Evolutionary conservation across 345 rosid genomes (phyloP).

Genomic region (Populus davidiana): DNA sequence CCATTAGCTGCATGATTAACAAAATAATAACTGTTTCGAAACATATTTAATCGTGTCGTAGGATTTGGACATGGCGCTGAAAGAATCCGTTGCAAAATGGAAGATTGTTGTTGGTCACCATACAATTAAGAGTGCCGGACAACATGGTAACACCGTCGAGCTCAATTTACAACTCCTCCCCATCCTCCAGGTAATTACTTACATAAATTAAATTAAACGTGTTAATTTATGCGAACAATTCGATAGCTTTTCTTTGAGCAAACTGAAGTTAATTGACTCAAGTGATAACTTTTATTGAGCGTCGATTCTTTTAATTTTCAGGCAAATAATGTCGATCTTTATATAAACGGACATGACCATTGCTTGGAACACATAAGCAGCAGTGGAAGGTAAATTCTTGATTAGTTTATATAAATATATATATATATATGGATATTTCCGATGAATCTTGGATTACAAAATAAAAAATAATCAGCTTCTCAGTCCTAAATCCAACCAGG

Average conservation of each 20-base stretch:
- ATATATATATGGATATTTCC: too few species aligned
- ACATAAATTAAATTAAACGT: background rate
- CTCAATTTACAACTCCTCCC: conserved; percentile 51
- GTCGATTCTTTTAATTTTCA: conserved; percentile 14
- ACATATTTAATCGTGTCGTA: background rate
- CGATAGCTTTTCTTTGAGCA: too few species aligned
- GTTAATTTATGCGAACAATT: background rate
- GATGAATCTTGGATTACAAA: too few species aligned
- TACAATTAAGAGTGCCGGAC: conserved; percentile 64
- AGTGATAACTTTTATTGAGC: background rate
- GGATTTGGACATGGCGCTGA: conserved; percentile 44
- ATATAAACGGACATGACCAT: conserved; percentile 81
- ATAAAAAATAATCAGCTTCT: too few species aligned
- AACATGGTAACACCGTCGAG: conserved; percentile 61
- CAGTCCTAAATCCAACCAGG: too few species aligned
- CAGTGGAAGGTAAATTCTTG: conserved; percentile 36
- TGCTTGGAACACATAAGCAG: conserved; percentile 79
- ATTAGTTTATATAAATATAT: too few species aligned
- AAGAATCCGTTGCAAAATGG: conserved; percentile 57
- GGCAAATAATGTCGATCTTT: conserved; percentile 63
- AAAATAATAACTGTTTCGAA: too few species aligned
- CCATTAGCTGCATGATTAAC: too few species aligned
- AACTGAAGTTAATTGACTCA: too few species aligned
- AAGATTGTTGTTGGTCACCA: conserved; percentile 83
- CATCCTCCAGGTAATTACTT: conserved; percentile 49